These are phyloP conservation scores for Colletotrichum horii DNA, from an alignment of 2,329 filamentous ascomycete genomes.

Conservation along the genomic window DNA sequence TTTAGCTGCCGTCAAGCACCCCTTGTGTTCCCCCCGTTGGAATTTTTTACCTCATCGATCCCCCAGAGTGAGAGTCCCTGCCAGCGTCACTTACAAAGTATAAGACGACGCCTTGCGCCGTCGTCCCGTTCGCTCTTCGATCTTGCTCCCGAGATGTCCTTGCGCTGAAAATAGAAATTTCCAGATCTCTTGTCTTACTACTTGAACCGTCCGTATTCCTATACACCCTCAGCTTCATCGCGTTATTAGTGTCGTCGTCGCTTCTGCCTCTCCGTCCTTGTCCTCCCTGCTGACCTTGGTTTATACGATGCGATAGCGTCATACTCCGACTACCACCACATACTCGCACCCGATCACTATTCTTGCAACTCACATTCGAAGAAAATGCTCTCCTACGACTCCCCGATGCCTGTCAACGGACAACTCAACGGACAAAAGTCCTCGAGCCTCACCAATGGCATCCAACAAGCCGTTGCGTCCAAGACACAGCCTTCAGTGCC, in stretches of 20 bases:
- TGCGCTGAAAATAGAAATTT: background rate
- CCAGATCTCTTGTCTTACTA: background rate
- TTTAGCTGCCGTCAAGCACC: constrained; percentile 22
- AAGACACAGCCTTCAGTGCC: constrained; percentile 23
- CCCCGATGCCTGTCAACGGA: constrained; percentile 38
- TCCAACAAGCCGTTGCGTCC: constrained; percentile 31
- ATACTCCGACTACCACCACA: background rate
- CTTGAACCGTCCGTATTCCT: background rate
- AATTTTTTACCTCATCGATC: constrained; percentile 20
- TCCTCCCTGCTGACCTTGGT: background rate
- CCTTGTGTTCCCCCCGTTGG: constrained; percentile 12
- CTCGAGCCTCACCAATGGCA: constrained; percentile 26
- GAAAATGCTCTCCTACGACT: constrained; percentile 59
- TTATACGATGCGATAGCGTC: constrained; percentile 5
- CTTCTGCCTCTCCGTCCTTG: background rate
- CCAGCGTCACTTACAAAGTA: constrained; percentile 16
- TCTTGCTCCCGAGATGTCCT: background rate
- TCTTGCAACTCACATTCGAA: background rate
- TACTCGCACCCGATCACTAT: background rate
- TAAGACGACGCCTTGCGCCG: constrained; percentile 15
- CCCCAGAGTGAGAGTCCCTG: background rate
- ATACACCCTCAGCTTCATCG: background rate
- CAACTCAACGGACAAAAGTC: constrained; percentile 42
- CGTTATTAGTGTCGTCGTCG: background rate
- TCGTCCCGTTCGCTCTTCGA: background rate